These are phyloP conservation scores for Lipomyces sp. DNA, from an alignment of 805 yeast genomes.

Conservation along the genomic window DNA sequence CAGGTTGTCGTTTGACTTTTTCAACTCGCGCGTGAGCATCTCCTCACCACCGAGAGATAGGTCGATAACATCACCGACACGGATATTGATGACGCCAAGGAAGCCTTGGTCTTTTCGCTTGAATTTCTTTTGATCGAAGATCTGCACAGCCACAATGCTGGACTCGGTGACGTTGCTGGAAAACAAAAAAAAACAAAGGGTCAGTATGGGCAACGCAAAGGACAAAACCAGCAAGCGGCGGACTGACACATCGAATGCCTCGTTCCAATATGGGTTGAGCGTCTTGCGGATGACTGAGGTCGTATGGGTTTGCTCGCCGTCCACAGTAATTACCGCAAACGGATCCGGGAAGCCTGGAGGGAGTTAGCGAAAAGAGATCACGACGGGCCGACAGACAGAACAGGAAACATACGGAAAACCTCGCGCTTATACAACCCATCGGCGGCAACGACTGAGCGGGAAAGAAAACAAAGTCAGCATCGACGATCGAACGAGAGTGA, in stretches of 20 bases:
- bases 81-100: slow-evolving; percentile 88
- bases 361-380: slow-evolving; percentile 46
- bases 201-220: neutral
- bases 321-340: slow-evolving; percentile 95
- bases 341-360: slow-evolving; percentile 94
- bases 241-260: slow-evolving; percentile 70
- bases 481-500: neutral
- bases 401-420: slow-evolving; percentile 60
- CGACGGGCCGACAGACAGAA: neutral
- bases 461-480: neutral
- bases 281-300: slow-evolving; percentile 93
- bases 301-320: slow-evolving; percentile 92
- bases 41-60: slow-evolving; percentile 48
- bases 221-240: too few relatives aligned
- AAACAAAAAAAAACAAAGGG: neutral
- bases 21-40: slow-evolving; percentile 88
- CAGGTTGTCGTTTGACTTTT: slow-evolving; percentile 84
- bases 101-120: slow-evolving; percentile 98
- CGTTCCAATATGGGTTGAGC: slow-evolving; percentile 97
- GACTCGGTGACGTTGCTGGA: slow-evolving; percentile 58
- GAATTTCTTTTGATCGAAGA: slow-evolving; percentile 95
- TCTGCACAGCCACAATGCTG: slow-evolving; percentile 85
- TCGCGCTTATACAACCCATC: slow-evolving; percentile 94
- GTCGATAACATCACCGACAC: slow-evolving; percentile 86
- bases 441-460: slow-evolving; percentile 82